Conservation (phyloP, 1,284 basidiomycete genomes). For the Trichosporon faecale region DNA sequence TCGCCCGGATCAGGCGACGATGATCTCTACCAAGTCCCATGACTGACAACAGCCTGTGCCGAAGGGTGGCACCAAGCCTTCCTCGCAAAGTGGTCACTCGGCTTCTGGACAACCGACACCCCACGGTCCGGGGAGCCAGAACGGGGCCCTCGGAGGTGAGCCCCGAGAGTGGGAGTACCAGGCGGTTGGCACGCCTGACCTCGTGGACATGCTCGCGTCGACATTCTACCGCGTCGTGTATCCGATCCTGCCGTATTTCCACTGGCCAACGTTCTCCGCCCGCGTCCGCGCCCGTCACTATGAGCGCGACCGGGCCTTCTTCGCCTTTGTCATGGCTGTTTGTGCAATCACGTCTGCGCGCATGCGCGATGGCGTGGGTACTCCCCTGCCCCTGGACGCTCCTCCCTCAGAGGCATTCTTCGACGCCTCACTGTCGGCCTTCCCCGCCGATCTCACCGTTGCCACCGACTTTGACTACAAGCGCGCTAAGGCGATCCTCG, state of each 20-base stretch:
- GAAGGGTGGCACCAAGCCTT: not conserved
- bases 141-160: not conserved
- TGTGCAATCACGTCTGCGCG: constrained; percentile 46
- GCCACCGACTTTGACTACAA: constrained; percentile 70
- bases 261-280: constrained; percentile 44
- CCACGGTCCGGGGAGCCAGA: not conserved
- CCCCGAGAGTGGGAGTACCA: constrained; percentile 31
- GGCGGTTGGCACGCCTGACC: constrained; percentile 31
- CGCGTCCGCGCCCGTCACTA: constrained; percentile 33
- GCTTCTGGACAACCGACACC: not conserved
- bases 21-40: not conserved
- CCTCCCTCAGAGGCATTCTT: constrained; percentile 37
- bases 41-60: constrained; percentile 16
- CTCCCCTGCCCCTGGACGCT: constrained; percentile 11
- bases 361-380: constrained; percentile 35
- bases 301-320: constrained; percentile 39
- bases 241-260: constrained; percentile 46
- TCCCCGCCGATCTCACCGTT: constrained; percentile 75
- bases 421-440: constrained; percentile 25
- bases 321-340: constrained; percentile 38
- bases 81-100: not conserved
- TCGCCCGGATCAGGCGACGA: not conserved
- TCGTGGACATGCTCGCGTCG: constrained; percentile 34
- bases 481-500: constrained; percentile 62
- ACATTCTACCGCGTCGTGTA: constrained; percentile 40